Conservation (phyloP, 2,329 filamentous ascomycete genomes). For the Fusarium coffeatum region DNA sequence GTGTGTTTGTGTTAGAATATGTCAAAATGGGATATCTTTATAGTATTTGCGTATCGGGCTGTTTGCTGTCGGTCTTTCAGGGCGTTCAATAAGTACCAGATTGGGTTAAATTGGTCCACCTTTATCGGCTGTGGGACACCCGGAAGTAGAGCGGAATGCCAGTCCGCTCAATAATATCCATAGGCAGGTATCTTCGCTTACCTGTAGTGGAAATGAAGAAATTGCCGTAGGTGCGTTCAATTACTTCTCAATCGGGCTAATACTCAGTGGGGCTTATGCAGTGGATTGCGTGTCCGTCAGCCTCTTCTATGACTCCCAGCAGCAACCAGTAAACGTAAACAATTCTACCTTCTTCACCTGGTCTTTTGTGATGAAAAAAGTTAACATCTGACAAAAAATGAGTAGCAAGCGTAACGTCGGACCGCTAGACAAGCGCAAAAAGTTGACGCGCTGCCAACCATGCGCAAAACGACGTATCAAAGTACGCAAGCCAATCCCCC, state of each 20-base stretch:
- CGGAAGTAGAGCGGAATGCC: no score
- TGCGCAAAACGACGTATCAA: constrained; percentile 47
- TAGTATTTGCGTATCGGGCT: no score
- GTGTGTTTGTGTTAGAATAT: not conserved
- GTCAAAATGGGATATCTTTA: no score
- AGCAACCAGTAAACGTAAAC: not conserved
- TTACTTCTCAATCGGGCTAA: constrained; percentile 22
- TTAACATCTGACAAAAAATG: not conserved
- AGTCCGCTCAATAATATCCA: no score
- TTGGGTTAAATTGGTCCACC: no score
- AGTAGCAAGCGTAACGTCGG: constrained; percentile 34
- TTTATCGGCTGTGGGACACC: no score
- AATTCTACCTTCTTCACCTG: not conserved
- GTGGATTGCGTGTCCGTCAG: not conserved
- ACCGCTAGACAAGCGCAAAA: constrained; percentile 45
- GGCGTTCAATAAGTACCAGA: no score
- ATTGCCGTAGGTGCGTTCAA: constrained; percentile 4
- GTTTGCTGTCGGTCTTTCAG: no score
- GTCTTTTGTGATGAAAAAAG: fast-evolving
- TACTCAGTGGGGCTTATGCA: not conserved
- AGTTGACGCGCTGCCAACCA: constrained; percentile 41
- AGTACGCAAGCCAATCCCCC: constrained; percentile 7
- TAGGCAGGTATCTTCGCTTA: not conserved
- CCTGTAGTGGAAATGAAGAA: not conserved
- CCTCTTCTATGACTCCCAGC: no score